Evolutionary conservation across 805 yeast species (phyloP).

Genomic region (Suhomyces tanzawaensis): DNA sequence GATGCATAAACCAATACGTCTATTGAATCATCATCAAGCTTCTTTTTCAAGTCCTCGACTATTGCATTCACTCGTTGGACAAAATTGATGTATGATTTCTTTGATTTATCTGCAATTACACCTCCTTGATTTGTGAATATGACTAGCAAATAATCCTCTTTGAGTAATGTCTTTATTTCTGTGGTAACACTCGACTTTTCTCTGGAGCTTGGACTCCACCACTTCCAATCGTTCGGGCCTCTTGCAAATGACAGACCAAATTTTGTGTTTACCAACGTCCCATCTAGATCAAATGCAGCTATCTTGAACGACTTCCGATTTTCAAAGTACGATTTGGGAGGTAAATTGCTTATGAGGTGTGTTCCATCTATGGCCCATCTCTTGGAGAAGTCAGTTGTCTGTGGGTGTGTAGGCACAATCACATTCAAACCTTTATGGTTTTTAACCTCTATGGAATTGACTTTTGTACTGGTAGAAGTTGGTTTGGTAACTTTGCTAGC

Average conservation of each 20-base stretch:
- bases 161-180: conserved; percentile 21
- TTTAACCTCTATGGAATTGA: background rate
- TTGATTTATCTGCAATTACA: conserved; percentile 38
- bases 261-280: conserved; percentile 67
- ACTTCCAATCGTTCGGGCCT: conserved; percentile 70
- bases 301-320: conserved; percentile 26
- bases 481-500: background rate
- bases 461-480: background rate
- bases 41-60: conserved; percentile 18
- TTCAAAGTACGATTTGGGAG: background rate
- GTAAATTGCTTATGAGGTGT: conserved; percentile 8
- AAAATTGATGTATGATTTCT: conserved; percentile 41
- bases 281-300: conserved; percentile 85
- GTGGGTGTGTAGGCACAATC: too few species aligned
- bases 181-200: conserved; percentile 18
- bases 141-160: conserved; percentile 45
- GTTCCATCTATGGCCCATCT: conserved; percentile 7
- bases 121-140: conserved; percentile 89
- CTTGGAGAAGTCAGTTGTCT: background rate
- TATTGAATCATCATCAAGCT: conserved; percentile 15
- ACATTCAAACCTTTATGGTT: too few species aligned
- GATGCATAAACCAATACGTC: conserved; percentile 57
- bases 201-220: conserved; percentile 30
- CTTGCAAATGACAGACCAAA: conserved; percentile 59
- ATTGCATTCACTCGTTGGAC: conserved; percentile 41